Evolutionary conservation across 139 green algal species (phyloP), one percentile per base, ranked within the genome.

Genomic region (Micromonas commoda): DNA sequence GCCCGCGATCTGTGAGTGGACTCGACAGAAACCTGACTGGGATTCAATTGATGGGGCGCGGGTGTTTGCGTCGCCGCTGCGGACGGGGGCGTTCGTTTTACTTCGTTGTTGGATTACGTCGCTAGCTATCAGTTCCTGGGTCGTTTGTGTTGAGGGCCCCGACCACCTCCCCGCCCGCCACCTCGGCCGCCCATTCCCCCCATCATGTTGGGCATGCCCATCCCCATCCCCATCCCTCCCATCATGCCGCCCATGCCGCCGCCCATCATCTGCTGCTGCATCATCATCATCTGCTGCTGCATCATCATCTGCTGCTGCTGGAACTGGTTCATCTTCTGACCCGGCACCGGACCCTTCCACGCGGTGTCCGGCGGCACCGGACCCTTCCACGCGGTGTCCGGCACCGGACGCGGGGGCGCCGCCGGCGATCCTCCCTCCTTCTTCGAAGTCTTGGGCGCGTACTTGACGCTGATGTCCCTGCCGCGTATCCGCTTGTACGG

Each of bases 281-380:
- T 38, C 35, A 73, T 73, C 66, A 45, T 29, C 9, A 73, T 73
- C 37, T 75, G 68, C 29, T 61, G 34, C 37, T 75, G 68, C 37
- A 61, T 29, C 21, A 63, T 32, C 68, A 75, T 63, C 23, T 75
- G 68, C 37, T 60, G 20, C 9, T 20, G 66, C 66, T 9, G 0
- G 32, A 29, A 20, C 31, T 2, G 9, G 2, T 57, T 3, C 24
- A 32, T 68, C 16, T 68, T 29, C 24, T 32, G 61, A 29, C 24
- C n/a, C 28, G 28, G 37, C 1, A 64, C 68, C 0, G 34, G 37
- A n/a, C n/a, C 35, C 26, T 29, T 23, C 53, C 71, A 61, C 26
- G 21, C n/a, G 1, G 23, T 68, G 52, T 78, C 33, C 5, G 51
- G 29, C 19, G 71, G 71, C 21, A 77, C n/a, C 37, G 45, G 70